Evolutionary conservation across 2,329 filamentous ascomycete genomes (phyloP), one percentile per base, ranked within the genome.

Genomic region (Beauveria bassiana): DNA sequence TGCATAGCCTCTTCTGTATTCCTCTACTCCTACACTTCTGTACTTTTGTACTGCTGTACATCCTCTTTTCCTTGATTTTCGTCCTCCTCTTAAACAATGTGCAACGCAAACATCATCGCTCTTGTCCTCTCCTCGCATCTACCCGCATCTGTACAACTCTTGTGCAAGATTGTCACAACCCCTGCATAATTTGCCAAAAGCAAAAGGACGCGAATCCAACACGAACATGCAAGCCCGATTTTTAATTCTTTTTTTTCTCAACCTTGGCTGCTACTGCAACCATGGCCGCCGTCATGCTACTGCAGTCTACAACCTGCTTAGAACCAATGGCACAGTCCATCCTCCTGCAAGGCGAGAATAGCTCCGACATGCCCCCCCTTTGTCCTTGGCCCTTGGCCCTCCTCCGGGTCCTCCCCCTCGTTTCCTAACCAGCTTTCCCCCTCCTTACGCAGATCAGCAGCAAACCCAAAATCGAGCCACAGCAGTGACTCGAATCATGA

Each of bases 201-300:
- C 38, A 46, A 52, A 53, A 59, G 46, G 46, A 60, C 57, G 57
- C 57, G 49, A 53, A 52, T 60, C 47, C 57, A 40, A 60, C 57
- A 60, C 57, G 57, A 52, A 24, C 24, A 52, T 38, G 49, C 49
- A 54, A 43, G 34, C 12, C 34, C 34, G 14, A 50, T 31, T 24
- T 18, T 16, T 14, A 26, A 10, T 50, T 18, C 47, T 18, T 28
- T 50, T 49, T 49, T 18, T 16, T 28, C 16, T 9, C 16, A 49
- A 49, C 16, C 49, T 22, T 28, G 24, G 46, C 46, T 16, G 12
- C 31, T 7, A 34, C 50, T 22, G 31, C 31, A 40, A 26, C 24
- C 7, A 24, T 24, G 46, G 16, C 7, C 20, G 24, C 46, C 7
- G 12, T 28, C 14, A 20, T 28, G 26, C 47, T 31, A 31, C 47